Base-by-base conservation (phyloP, 2,329 filamentous ascomycete species). In the Coniella lustricola region DNA sequence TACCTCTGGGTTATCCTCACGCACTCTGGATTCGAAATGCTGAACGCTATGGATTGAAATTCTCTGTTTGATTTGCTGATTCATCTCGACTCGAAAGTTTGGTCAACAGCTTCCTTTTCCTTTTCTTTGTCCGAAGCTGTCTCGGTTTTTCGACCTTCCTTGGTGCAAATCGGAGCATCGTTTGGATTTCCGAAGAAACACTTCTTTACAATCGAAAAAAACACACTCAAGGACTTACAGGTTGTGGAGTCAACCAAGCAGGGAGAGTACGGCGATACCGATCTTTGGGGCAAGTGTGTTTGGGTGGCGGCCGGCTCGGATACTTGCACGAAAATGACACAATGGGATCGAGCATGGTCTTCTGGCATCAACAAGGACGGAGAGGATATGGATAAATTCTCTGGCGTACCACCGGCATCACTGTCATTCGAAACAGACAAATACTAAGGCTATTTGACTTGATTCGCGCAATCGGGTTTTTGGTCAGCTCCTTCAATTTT, bases 251-350 rank as follows among this genome's bases (percentile, higher is more conserved):
- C 44, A 29, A 29, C 25, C 37, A 40, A 36, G 29, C 38, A 29
- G 44, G 44, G 36, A 12, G 41, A 47, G 39, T 47, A 43, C 43
- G 18, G 44, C 50, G 47, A 40, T 45, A 44, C 43, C 34, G 47
- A 20, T 34, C 42, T 45, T 18, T 39, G 47, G 47, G 50, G 49
- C 48, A n/a, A n/a, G 50, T 46, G 48, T 50, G 44, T 5, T 29
- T 5, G 25, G 43, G 34, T 50, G 47, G 47, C 50, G 47, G 47
- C 50, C 50, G 50, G 38, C 45, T 33, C 34, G 33, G 10, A 29
- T 29, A 29, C n/a, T n/a, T n/a, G 25, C 5, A 10, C 25, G 25
- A 29, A 29, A 10, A 10, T 5, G 10, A 29, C 25, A 5, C 25
- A 29, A 29, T 10, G 25, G 25, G 25, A 10, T n/a, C n/a, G n/a